These are phyloP conservation scores for Penicillium turbatum DNA, from an alignment of 495 filamentous ascomycete genomes.

Conservation along the genomic window DNA sequence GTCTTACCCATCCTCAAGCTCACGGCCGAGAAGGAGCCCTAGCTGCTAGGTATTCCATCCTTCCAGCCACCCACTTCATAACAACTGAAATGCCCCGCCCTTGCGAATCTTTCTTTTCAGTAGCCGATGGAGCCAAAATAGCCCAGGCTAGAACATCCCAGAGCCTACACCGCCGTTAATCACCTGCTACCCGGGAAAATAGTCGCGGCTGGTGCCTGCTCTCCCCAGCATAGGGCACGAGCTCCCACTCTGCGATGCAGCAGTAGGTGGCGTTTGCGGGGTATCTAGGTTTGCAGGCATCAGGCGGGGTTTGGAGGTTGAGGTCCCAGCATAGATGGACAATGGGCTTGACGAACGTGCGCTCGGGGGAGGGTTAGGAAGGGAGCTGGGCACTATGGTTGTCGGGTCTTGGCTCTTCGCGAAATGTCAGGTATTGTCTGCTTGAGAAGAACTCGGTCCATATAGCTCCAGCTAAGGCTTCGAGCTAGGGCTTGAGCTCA, in stretches of 20 bases:
- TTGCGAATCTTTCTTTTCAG: not conserved
- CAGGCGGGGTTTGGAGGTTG: not conserved
- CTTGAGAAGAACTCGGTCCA: no score
- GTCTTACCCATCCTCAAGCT: not conserved
- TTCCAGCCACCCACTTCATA: constrained; percentile 1
- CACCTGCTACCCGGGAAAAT: not conserved
- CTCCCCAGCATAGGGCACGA: not conserved
- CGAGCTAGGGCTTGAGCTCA: no score
- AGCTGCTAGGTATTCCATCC: not conserved
- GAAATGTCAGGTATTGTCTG: no score
- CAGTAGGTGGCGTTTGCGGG: not conserved
- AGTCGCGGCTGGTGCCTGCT: not conserved
- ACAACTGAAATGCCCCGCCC: no score
- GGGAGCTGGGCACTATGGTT: not conserved
- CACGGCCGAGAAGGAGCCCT: not conserved
- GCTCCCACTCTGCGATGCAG: not conserved
- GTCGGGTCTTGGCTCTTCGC: no score
- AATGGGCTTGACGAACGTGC: not conserved
- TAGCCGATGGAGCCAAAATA: not conserved
- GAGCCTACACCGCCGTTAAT: not conserved
- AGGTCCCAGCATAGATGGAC: not conserved
- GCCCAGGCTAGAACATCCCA: constrained; percentile 1
- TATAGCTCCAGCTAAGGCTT: no score
- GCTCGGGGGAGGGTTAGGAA: not conserved
- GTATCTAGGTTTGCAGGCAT: not conserved